Evolutionary conservation across 2,329 filamentous ascomycete species (phyloP).

Genomic region (Fusarium miscanthi): DNA sequence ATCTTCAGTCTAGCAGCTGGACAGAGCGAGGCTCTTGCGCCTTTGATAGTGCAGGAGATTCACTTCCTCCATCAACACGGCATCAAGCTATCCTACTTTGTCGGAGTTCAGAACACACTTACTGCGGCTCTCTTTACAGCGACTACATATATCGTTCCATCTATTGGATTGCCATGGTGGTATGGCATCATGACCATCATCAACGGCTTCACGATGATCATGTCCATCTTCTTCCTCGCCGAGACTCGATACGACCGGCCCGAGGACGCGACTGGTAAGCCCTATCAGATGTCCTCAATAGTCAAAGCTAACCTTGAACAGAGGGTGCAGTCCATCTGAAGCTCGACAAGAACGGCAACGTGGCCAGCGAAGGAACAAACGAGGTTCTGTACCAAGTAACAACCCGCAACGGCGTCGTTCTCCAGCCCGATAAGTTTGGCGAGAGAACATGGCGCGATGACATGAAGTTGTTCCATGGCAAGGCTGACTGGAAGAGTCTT

Average conservation of each 20-base stretch:
- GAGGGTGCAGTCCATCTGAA: neutral
- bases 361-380: neutral
- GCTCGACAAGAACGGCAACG: constrained; percentile 1
- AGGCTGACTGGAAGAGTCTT: neutral
- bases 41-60: constrained; percentile 4
- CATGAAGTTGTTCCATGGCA: neutral
- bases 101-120: neutral
- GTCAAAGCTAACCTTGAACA: fast-evolving
- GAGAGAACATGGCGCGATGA: neutral
- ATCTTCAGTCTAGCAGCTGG: constrained; percentile 9
- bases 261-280: constrained; percentile 4
- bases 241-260: constrained; percentile 13
- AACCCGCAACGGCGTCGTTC: constrained; percentile 3
- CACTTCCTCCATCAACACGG: constrained; percentile 12
- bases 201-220: neutral
- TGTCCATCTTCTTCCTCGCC: neutral
- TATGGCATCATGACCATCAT: constrained; percentile 15
- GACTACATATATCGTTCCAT: constrained; percentile 3
- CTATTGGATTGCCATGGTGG: constrained; percentile 3
- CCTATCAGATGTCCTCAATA: fast-evolving
- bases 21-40: constrained; percentile 7
- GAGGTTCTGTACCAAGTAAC: constrained; percentile 8
- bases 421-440: constrained; percentile 1
- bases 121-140: neutral
- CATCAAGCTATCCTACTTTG: neutral